phyloP scores from a whole-genome alignment of 352 stramenopile genomes.

The Globisporangium acanthophoron region DNA sequence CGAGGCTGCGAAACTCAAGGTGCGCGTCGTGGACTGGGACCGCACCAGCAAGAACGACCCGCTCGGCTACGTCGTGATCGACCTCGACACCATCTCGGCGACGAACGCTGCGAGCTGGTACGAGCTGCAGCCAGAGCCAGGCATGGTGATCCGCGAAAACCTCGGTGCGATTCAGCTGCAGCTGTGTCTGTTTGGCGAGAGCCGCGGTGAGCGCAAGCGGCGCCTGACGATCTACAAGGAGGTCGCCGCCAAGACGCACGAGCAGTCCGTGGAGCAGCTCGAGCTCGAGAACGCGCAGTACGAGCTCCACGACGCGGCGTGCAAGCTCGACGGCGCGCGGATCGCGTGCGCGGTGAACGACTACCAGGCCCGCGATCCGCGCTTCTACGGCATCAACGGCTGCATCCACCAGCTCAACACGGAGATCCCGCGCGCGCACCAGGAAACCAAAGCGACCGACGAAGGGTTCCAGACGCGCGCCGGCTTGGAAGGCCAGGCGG shows the following conservation, averaged over 20 bases:
- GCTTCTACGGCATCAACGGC: slow-evolving; percentile 79
- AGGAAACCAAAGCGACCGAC: slow-evolving; percentile 45
- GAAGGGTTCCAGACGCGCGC: slow-evolving; percentile 49
- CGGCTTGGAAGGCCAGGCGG: slow-evolving; percentile 51
- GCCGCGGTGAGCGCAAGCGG: slow-evolving; percentile 38
- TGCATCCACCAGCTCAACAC: slow-evolving; percentile 67
- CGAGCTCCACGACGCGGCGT: slow-evolving; percentile 53
- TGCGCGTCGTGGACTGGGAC: slow-evolving; percentile 53
- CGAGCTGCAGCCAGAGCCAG: slow-evolving; percentile 31
- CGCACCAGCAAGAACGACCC: slow-evolving; percentile 47
- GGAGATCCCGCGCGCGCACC: slow-evolving; percentile 51
- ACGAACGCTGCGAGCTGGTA: slow-evolving; percentile 52
- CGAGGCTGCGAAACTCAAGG: slow-evolving; percentile 39
- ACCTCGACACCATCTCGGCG: slow-evolving; percentile 42
- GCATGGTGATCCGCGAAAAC: slow-evolving; percentile 37
- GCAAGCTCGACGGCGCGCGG: slow-evolving; percentile 60
- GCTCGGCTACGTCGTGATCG: slow-evolving; percentile 39
- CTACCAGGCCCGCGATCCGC: slow-evolving; percentile 50
- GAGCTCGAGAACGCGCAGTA: slow-evolving; percentile 67
- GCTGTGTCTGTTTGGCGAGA: slow-evolving; percentile 55
- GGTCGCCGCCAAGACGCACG: slow-evolving; percentile 44
- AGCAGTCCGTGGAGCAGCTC: slow-evolving; percentile 53
- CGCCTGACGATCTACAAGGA: slow-evolving; percentile 54
- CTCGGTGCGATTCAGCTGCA: slow-evolving; percentile 51
- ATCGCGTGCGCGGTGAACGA: slow-evolving; percentile 60